Conservation (phyloP, 169 alveolate species). For the Plasmodium vinckei region DNA sequence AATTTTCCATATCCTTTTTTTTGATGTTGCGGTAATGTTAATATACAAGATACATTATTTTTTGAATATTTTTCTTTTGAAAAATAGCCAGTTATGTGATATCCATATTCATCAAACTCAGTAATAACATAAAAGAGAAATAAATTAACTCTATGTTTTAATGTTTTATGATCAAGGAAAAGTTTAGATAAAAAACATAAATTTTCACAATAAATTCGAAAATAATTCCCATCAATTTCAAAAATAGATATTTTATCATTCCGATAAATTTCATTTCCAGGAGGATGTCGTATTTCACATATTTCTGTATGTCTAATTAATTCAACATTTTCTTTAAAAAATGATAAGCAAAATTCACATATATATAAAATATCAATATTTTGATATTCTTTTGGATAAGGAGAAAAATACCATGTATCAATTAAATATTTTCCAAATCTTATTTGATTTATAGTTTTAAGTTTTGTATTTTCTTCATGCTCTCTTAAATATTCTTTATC, state of each 20-base stretch:
- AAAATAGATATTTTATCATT: conserved; percentile 94
- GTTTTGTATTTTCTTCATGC: conserved; percentile 96
- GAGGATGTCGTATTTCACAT: conserved; percentile 95
- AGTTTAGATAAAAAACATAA: conserved; percentile 95
- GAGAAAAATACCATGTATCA: conserved; percentile 99
- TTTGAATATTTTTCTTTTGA: conserved; percentile 92
- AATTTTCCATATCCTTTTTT: conserved; percentile 94
- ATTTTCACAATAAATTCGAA: conserved; percentile 96
- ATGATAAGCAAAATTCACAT: conserved; percentile 96
- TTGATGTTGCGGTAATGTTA: conserved; percentile 93
- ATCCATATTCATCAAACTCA: conserved; percentile 90
- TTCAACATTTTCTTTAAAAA: conserved; percentile 90
- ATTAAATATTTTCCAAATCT: conserved; percentile 94
- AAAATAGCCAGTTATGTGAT: conserved; percentile 93
- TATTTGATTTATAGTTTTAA: conserved; percentile 94
- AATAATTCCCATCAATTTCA: conserved; percentile 97
- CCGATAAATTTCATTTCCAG: conserved; percentile 98
- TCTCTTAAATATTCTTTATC: conserved; percentile 93
- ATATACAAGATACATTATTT: conserved; percentile 92
- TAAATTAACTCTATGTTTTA: conserved; percentile 89
- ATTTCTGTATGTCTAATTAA: conserved; percentile 89
- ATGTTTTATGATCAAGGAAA: conserved; percentile 97
- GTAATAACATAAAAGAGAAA: conserved; percentile 96
- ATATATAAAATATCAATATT: conserved; percentile 92
- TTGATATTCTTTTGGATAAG: conserved; percentile 97